A percentile compares a stretch with the other conserved stretches of the same genome.
Evolutionary conservation across 352 stramenopile species (phyloP).

Genomic region (Phytophthora idaei): DNA sequence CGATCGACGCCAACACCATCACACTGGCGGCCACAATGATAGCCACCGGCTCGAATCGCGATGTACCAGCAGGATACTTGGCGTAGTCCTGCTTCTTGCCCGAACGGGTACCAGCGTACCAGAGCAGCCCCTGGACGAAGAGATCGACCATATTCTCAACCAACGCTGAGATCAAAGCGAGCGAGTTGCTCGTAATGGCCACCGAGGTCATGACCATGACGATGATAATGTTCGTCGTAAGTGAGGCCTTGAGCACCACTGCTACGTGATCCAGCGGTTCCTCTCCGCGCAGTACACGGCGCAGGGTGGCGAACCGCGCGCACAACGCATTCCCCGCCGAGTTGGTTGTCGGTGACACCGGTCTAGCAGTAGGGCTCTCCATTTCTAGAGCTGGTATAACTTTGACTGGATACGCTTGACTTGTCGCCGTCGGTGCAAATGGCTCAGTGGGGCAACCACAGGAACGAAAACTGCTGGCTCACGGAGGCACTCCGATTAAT

Average conservation of each 20-base stretch:
- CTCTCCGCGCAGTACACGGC: slow-evolving; percentile 34
- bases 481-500: slow-evolving; percentile 19
- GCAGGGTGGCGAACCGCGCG: slow-evolving; percentile 17
- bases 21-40: slow-evolving; percentile 92
- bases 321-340: slow-evolving; percentile 1
- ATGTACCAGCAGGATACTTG: slow-evolving; percentile 93
- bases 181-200: slow-evolving; percentile 75
- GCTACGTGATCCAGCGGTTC: slow-evolving; percentile 59
- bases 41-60: slow-evolving; percentile 91
- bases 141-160: slow-evolving; percentile 94
- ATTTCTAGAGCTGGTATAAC: slow-evolving; percentile 12
- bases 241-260: slow-evolving; percentile 56
- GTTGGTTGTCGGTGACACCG: slow-evolving; percentile 9
- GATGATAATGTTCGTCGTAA: slow-evolving; percentile 68
- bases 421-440: slow-evolving; percentile 14
- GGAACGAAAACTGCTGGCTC: slow-evolving; percentile 9
- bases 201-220: slow-evolving; percentile 77
- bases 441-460: slow-evolving; percentile 2
- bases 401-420: slow-evolving; percentile 5
- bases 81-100: slow-evolving; percentile 79
- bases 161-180: slow-evolving; percentile 91
- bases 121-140: slow-evolving; percentile 89
- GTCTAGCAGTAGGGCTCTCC: slow-evolving; percentile 22
- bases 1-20: slow-evolving; percentile 92
- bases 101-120: slow-evolving; percentile 87